Evolutionary conservation across 805 yeast genomes (phyloP).

Genomic region (Ogataea sp.): DNA sequence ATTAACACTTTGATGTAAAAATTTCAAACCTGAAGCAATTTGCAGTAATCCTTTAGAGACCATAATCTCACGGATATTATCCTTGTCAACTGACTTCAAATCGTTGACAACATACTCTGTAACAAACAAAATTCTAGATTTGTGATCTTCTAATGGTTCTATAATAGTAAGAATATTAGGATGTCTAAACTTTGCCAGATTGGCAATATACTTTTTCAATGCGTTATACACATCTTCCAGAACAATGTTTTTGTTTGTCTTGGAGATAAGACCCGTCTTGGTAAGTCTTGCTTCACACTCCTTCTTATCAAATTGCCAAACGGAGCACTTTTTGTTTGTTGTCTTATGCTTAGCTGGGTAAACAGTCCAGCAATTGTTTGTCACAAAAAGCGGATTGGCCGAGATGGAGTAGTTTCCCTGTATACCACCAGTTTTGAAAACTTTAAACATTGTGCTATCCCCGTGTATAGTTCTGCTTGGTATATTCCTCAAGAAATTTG

Average conservation of each 20-base stretch:
- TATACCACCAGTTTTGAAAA: slow-evolving; percentile 51
- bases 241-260: slow-evolving; percentile 38
- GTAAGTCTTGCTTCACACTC: slow-evolving; percentile 51
- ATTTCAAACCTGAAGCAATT: slow-evolving; percentile 67
- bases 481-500: too few species aligned
- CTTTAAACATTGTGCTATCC: slow-evolving; percentile 38
- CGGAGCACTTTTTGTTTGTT: slow-evolving; percentile 59
- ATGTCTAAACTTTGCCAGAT: slow-evolving; percentile 76
- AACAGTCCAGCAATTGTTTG: slow-evolving; percentile 75
- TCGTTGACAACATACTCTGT: slow-evolving; percentile 60
- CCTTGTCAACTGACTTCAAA: slow-evolving; percentile 23
- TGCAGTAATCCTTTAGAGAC: slow-evolving; percentile 77
- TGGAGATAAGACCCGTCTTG: slow-evolving; percentile 40
- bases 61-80: slow-evolving; percentile 59
- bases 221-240: slow-evolving; percentile 59
- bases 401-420: slow-evolving; percentile 62
- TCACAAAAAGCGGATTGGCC: slow-evolving; percentile 55
- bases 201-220: slow-evolving; percentile 58
- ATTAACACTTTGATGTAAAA: slow-evolving; percentile 70
- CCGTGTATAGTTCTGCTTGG: too few species aligned
- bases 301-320: slow-evolving; percentile 80
- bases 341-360: slow-evolving; percentile 74
- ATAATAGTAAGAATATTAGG: slow-evolving; percentile 78
- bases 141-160: slow-evolving; percentile 87
- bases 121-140: slow-evolving; percentile 69